A percentile compares a stretch with the other conserved stretches of the same genome.
Evolutionary conservation across 495 filamentous ascomycete genomes (phyloP).

Genomic region (Neurospora discreta): DNA sequence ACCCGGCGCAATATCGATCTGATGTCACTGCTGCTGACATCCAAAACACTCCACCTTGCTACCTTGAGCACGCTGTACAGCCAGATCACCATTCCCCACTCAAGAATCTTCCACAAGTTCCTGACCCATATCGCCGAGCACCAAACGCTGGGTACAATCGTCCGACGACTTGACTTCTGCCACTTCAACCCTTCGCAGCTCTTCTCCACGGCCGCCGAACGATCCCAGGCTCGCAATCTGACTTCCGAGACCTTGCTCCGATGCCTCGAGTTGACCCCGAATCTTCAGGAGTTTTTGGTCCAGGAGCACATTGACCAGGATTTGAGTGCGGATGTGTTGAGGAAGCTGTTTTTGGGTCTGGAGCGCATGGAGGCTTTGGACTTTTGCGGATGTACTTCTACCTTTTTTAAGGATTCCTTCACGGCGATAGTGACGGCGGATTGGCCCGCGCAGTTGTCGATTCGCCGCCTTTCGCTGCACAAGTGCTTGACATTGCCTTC

Average conservation of each 20-base stretch:
- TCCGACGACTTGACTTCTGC: constrained; percentile 75
- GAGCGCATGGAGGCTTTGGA: constrained; percentile 62
- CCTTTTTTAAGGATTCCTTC: constrained; percentile 53
- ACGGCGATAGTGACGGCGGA: constrained; percentile 23
- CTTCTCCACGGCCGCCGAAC: constrained; percentile 71
- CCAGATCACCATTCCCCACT: constrained; percentile 80
- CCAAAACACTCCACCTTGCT: constrained; percentile 61
- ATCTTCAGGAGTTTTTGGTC: constrained; percentile 68
- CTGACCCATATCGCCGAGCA: constrained; percentile 60
- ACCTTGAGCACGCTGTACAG: constrained; percentile 70
- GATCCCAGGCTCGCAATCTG: constrained; percentile 68
- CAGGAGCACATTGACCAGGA: constrained; percentile 82
- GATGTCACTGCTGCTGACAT: constrained; percentile 66
- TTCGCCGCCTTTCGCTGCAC: constrained; percentile 66
- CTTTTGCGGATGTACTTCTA: constrained; percentile 69
- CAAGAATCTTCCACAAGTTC: constrained; percentile 77
- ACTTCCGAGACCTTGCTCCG: constrained; percentile 64
- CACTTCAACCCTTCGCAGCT: constrained; percentile 79
- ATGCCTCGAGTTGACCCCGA: constrained; percentile 65
- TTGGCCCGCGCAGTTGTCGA: constrained; percentile 41
- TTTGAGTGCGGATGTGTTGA: constrained; percentile 53
- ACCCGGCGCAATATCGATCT: constrained; percentile 73
- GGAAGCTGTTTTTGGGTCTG: constrained; percentile 63
- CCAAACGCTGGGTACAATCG: constrained; percentile 63
- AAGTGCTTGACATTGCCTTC: constrained; percentile 67